Evolutionary conservation across 768 basidiomycete genomes (phyloP).

Genomic region (Mycena haematopus): DNA sequence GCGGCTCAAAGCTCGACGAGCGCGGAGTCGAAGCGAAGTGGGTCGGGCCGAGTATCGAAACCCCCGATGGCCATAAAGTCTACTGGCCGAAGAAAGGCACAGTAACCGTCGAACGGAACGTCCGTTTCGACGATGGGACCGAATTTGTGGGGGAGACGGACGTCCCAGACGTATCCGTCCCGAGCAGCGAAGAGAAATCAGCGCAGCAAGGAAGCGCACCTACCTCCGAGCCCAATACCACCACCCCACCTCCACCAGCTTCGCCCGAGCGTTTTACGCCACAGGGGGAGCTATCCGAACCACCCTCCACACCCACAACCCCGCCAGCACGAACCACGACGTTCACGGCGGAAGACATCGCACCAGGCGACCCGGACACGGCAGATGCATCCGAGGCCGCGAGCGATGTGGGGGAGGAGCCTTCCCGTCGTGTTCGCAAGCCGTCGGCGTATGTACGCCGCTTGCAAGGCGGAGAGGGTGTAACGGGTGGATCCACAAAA

Average conservation of each 20-base stretch:
- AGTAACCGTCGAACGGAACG: slow-evolving; percentile 26
- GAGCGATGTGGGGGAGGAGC: no score
- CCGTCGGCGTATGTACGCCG: no score
- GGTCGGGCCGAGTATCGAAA: slow-evolving; percentile 12
- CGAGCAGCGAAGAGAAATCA: slow-evolving; percentile 1
- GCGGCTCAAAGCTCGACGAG: slow-evolving; percentile 11
- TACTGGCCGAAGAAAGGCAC: slow-evolving; percentile 30
- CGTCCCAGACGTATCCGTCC: neutral
- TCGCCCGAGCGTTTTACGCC: slow-evolving; percentile 1
- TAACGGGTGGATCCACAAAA: slow-evolving; percentile 1
- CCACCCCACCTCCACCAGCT: slow-evolving; percentile 10
- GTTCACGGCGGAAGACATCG: slow-evolving; percentile 17
- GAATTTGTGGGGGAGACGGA: slow-evolving; percentile 17
- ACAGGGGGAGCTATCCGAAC: slow-evolving; percentile 10
- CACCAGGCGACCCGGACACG: slow-evolving; percentile 13
- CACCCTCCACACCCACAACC: no score
- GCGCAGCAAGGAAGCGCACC: slow-evolving; percentile 18
- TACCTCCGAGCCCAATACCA: slow-evolving; percentile 12
- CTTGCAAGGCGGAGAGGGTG: slow-evolving; percentile 14
- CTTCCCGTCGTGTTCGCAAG: no score
- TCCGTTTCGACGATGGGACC: slow-evolving; percentile 19
- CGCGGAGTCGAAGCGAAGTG: slow-evolving; percentile 10
- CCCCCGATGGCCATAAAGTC: slow-evolving; percentile 26
- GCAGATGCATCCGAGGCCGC: no score
- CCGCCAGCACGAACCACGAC: neutral